Evolutionary conservation across 1,139 yeast genomes (phyloP), one percentile per base, ranked within the genome.

Genomic region (Saccharomyces pastorianus): DNA sequence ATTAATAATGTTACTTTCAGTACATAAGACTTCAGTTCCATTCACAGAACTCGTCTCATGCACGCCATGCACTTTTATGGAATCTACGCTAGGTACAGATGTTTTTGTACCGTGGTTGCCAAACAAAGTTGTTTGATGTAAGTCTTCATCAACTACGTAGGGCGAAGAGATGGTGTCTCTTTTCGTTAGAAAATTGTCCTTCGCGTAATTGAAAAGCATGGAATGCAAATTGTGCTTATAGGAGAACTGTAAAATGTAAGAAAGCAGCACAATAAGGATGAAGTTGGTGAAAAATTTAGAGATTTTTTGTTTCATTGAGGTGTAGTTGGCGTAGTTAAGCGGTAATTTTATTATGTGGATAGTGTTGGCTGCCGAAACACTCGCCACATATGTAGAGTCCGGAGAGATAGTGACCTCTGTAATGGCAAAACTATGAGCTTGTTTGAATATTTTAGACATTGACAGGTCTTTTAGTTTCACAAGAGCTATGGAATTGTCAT

Each of bases 351-450:
- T 73, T 11, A 89, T 81, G 58, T 78, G 82, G 34, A 91, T 79
- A 0, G 89, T 79, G 58, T 88, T 86, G 2, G 95, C 89, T 2
- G 95, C 96, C 50, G 95, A 85, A 0, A 85, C 86, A 14, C 93
- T 81, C 1, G 90, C 95, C 51, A 90, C 73, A 55, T 79, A 75
- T 38, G 79, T 73, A n/a, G 93, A 91, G 61, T 82, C 78, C 7
- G 88, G 84, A 14, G 88, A 84, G 57, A 90, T 82, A 0, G 82
- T 75, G 7, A 88, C 81, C 52, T 82, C 78, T 0, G 97, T 91
- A 51, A 91, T 83, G 9, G 96, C 95, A 71, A 89, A 88, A 11
- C 79, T 75, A 68, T 91, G 97, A 50, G 85, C 83, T 59, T 85
- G 80, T 51, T 77, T 76, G 57, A 83, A 74, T n/a, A 77, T 71